Conservation (phyloP, 2,329 filamentous ascomycete genomes). For the Diaporthe ampelina region DNA sequence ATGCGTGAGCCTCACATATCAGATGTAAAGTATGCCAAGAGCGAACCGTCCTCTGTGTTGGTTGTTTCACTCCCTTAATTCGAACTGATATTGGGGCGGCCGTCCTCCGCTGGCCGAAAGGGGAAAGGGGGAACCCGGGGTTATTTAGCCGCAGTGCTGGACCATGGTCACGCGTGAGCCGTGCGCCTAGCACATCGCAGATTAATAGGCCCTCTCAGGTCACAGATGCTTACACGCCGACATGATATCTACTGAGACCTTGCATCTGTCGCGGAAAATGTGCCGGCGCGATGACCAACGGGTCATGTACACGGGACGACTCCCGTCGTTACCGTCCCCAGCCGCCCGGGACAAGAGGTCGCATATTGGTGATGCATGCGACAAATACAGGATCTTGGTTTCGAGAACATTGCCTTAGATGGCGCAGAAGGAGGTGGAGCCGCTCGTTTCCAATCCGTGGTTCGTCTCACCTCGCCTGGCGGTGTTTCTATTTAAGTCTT, state of each 20-base stretch:
- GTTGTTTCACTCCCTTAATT: conserved; percentile 23
- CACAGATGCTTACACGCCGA: background rate
- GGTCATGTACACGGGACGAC: conserved; percentile 11
- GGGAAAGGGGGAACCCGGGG: conserved; percentile 17
- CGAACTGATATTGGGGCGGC: conserved; percentile 16
- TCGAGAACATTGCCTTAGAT: background rate
- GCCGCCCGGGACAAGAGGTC: conserved; percentile 21
- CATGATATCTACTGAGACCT: background rate
- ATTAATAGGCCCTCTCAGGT: background rate
- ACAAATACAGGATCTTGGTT: background rate
- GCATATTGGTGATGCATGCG: conserved; percentile 1
- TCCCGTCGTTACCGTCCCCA: conserved; percentile 18
- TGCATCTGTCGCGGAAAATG: background rate
- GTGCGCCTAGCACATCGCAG: conserved; percentile 13
- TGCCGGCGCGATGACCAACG: background rate
- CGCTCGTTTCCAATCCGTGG: background rate
- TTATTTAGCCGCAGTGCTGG: conserved; percentile 25
- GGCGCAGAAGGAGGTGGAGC: background rate
- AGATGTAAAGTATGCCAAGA: conserved; percentile 18
- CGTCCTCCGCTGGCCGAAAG: conserved; percentile 29
- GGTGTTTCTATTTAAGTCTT: background rate
- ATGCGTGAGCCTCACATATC: conserved; percentile 1
- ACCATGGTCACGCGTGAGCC: conserved; percentile 23
- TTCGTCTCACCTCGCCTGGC: background rate
- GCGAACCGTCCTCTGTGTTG: background rate